These are phyloP conservation scores for Astrothelium macrocarpum DNA, from an alignment of 495 filamentous ascomycete genomes.

Conservation along the genomic window DNA sequence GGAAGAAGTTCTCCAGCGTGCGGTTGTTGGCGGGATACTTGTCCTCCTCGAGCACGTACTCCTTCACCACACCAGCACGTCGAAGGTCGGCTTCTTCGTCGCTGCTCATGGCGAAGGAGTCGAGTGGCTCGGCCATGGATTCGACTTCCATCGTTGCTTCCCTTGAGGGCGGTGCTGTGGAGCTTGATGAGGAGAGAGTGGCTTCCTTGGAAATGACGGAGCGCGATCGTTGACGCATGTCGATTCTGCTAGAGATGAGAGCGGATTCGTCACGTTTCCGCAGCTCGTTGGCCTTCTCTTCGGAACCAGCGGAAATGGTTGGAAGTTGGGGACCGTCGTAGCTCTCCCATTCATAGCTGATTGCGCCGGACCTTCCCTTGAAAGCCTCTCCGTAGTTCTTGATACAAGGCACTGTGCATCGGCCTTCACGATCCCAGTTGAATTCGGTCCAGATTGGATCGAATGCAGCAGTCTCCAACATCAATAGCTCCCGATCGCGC, in stretches of 20 bases:
- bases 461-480: constrained; percentile 49
- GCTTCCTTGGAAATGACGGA: background rate
- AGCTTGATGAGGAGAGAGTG: background rate
- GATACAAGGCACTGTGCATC: constrained; percentile 46
- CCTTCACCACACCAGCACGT: constrained; percentile 25
- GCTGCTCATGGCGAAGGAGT: constrained; percentile 27
- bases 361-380: constrained; percentile 33
- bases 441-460: constrained; percentile 53
- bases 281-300: constrained; percentile 12
- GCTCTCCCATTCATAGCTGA: constrained; percentile 44
- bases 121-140: constrained; percentile 6
- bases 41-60: constrained; percentile 38
- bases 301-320: background rate
- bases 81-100: constrained; percentile 29
- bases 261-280: constrained; percentile 12
- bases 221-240: background rate
- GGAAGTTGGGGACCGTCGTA: constrained; percentile 35
- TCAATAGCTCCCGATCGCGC: constrained; percentile 42
- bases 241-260: constrained; percentile 14
- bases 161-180: background rate
- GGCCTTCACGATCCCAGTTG: constrained; percentile 42
- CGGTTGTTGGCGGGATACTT: constrained; percentile 46
- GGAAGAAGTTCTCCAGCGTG: constrained; percentile 47
- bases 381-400: constrained; percentile 45
- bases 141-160: constrained; percentile 4